phyloP scores from a whole-genome alignment of 2,329 filamentous ascomycete genomes.

The Xylariaceae sp. region DNA sequence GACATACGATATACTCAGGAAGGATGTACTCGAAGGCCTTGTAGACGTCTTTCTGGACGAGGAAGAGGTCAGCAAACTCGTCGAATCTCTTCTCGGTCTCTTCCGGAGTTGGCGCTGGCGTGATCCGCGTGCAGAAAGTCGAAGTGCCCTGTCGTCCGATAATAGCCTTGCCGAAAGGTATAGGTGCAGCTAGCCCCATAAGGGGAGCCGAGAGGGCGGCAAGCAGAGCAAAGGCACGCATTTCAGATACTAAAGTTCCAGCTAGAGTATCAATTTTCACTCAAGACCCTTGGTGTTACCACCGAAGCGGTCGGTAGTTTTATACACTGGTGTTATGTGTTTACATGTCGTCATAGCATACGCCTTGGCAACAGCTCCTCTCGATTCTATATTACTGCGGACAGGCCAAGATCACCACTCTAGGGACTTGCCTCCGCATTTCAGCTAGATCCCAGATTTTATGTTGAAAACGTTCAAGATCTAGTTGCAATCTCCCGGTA shows the following conservation, averaged over 20 bases:
- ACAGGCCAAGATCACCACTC: conserved; percentile 4
- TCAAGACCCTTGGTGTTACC: background rate
- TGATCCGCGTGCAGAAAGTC: conserved; percentile 19
- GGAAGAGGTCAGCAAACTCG: conserved; percentile 30
- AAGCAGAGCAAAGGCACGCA: conserved; percentile 13
- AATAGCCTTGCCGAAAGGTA: background rate
- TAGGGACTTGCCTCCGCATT: background rate
- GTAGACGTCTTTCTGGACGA: conserved; percentile 31
- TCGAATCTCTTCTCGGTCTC: conserved; percentile 30
- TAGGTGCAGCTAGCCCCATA: conserved; percentile 5
- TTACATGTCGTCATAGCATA: conserved; percentile 2
- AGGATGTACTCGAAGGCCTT: conserved; percentile 32
- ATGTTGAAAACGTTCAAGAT: background rate
- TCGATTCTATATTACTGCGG: conserved; percentile 5
- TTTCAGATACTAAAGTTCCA: conserved; percentile 1
- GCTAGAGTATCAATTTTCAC: background rate
- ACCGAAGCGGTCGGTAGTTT: background rate
- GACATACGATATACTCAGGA: conserved; percentile 30
- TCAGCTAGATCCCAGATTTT: background rate
- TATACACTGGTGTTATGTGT: conserved; percentile 6
- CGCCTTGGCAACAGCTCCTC: background rate
- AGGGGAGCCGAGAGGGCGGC: conserved; percentile 12
- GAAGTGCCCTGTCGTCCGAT: conserved; percentile 9
- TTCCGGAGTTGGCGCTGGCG: conserved; percentile 23
- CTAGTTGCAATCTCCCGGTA: background rate